These are phyloP conservation scores for Stentor roeselii DNA, from an alignment of 73 alveolate genomes.

Conservation along the genomic window DNA sequence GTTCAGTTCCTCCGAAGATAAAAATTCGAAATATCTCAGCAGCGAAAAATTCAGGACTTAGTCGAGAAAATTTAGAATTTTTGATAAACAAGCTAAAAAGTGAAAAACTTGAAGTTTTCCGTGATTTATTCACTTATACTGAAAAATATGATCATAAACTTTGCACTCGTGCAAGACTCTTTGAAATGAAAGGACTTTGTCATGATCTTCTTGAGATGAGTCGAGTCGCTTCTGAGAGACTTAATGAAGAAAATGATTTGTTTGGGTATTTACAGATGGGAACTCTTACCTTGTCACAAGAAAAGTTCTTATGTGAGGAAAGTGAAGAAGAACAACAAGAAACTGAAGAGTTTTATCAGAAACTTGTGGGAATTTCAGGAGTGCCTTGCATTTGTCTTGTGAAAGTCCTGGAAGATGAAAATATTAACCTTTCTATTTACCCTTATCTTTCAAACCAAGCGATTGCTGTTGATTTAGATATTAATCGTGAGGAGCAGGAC, in stretches of 20 bases:
- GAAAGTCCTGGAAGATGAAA: neutral
- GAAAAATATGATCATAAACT: constrained; percentile 6
- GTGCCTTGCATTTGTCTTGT: neutral
- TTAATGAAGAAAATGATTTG: neutral
- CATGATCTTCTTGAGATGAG: neutral
- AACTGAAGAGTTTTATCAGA: neutral
- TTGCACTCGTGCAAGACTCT: neutral
- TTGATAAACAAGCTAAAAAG: neutral
- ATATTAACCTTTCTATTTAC: neutral
- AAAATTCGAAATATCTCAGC: neutral
- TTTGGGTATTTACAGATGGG: constrained; percentile 15
- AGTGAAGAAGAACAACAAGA: neutral
- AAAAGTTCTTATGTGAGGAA: neutral
- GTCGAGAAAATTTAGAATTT: neutral
- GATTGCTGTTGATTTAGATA: neutral
- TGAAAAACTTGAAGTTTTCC: constrained; percentile 5
- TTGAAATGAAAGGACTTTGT: constrained; percentile 1
- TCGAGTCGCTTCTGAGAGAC: constrained; percentile 8
- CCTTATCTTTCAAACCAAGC: neutral
- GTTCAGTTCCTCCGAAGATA: neutral
- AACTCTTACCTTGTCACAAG: neutral
- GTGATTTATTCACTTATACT: neutral
- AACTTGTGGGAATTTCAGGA: constrained; percentile 1
- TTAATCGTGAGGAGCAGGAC: neutral
- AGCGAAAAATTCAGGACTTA: neutral